These are phyloP conservation scores for Lipomyces lipofer DNA, from an alignment of 805 yeast genomes.

Conservation along the genomic window DNA sequence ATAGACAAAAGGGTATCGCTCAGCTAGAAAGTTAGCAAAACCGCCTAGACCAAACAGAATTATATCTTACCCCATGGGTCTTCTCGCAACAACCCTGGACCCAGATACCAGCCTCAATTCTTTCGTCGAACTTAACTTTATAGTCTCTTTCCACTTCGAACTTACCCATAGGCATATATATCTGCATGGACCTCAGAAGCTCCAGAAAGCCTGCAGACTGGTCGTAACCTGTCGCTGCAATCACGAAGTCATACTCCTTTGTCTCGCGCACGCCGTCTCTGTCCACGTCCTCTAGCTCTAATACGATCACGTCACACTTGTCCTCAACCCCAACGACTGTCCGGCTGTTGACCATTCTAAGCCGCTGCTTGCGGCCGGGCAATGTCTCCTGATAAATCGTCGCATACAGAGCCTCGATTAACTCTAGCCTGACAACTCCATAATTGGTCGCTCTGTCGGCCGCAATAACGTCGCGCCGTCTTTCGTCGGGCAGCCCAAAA, in stretches of 20 bases:
- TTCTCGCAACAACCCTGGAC: slow-evolving; percentile 32
- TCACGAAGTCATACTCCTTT: slow-evolving; percentile 24
- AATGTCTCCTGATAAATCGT: slow-evolving; percentile 29
- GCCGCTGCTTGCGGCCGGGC: slow-evolving; percentile 23
- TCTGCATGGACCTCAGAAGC: slow-evolving; percentile 7
- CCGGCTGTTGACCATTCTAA: slow-evolving; percentile 14
- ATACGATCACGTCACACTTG: slow-evolving; percentile 5
- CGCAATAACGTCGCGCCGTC: slow-evolving; percentile 16
- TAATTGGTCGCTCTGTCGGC: slow-evolving; percentile 32
- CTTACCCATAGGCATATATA: neutral
- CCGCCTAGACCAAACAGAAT: neutral
- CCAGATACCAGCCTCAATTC: slow-evolving; percentile 27
- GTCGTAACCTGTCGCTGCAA: slow-evolving; percentile 34
- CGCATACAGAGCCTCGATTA: slow-evolving; percentile 31
- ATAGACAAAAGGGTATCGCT: slow-evolving; percentile 34
- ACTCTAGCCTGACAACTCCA: slow-evolving; percentile 33
- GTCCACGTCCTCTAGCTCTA: slow-evolving; percentile 6
- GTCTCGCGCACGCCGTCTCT: neutral
- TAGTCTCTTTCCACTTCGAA: slow-evolving; percentile 23
- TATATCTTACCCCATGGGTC: slow-evolving; percentile 27
- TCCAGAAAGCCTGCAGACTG: neutral
- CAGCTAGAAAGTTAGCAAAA: slow-evolving; percentile 5
- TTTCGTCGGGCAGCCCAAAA: slow-evolving; percentile 9
- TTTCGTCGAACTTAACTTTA: slow-evolving; percentile 13
- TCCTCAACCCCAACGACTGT: slow-evolving; percentile 4